Evolutionary conservation across 352 stramenopile genomes (phyloP), one percentile per base, ranked within the genome.

Genomic region (Pythium brachiatum): DNA sequence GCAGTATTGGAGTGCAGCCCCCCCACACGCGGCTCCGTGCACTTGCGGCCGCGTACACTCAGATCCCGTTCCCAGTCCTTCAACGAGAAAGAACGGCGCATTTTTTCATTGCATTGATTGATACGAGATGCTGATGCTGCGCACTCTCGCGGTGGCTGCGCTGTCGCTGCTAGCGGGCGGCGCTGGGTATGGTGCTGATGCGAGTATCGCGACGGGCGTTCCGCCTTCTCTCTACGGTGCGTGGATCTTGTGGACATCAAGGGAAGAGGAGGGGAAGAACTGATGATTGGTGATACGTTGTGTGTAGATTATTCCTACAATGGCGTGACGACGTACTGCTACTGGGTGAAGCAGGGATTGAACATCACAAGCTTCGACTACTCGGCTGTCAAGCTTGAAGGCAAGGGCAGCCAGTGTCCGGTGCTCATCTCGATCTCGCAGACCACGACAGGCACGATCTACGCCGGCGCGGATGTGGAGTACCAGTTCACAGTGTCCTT

Each of bases 321-420:
- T 57, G 80, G 78, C 59, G 73, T 74, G 54, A 89, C 83, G 56
- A 89, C 81, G n/a, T 90, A 90, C 60, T 92, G 83, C 79, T 90
- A 89, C 71, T 86, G 74, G 72, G 72, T 92, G 62, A 69, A 89
- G 61, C 83, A 92, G 65, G 79, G 81, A 36, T 74, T 92, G 69
- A 70, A 80, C 41, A 77, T 92, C 53, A 70, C 73, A 59, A 88
- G 83, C 60, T 74, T 89, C 54, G 81, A 92, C 62, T 87, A 83
- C 12, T 78, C 81, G 53, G 89, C 90, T 48, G 71, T 90, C 32
- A 63, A 80, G n/a, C 54, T 71, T 23, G 60, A 88, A 31, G 81
- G 72, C 15, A 72, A 66, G 20, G 67, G 43, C 38, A 63, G 57
- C 32, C 69, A 85, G 20, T 92, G 83, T 23, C 83, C 83, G 44